Conservation (phyloP, 352 stramenopile species). For the Globisporangium splendens region DNA sequence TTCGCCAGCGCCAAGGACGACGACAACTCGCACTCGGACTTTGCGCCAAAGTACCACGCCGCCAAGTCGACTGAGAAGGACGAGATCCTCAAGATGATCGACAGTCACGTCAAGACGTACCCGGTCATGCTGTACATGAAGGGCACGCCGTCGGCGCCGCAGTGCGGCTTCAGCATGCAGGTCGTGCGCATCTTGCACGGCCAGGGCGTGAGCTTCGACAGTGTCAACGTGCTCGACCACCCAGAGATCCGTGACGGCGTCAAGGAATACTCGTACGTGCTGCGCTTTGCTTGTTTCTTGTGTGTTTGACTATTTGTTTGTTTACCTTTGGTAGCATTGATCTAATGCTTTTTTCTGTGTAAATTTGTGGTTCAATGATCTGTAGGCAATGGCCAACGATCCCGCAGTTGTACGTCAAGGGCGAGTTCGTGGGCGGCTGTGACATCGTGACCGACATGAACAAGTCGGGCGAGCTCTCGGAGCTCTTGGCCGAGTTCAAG, state of each 20-base stretch:
- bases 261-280: constrained; percentile 96
- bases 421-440: constrained; percentile 98
- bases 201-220: constrained; percentile 94
- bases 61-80: constrained; percentile 84
- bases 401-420: constrained; percentile 98
- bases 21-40: constrained; percentile 85
- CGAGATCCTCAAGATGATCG: constrained; percentile 89
- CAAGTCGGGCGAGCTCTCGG: constrained; percentile 89
- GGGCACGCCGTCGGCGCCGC: constrained; percentile 93
- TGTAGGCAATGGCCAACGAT: constrained; percentile 94
- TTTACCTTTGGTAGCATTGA: neutral
- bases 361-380: constrained; percentile 4
- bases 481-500: constrained; percentile 86
- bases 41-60: constrained; percentile 84
- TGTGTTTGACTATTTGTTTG: neutral
- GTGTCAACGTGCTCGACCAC: constrained; percentile 98
- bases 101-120: constrained; percentile 89
- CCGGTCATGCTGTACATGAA: constrained; percentile 99
- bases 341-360: too few relatives aligned
- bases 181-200: constrained; percentile 94
- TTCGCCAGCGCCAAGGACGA: constrained; percentile 30
- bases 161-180: constrained; percentile 97
- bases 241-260: constrained; percentile 97
- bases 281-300: neutral
- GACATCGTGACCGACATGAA: constrained; percentile 97